phyloP scores from a whole-genome alignment of 73 alveolate species.

The Paramecium biaurelia region DNA sequence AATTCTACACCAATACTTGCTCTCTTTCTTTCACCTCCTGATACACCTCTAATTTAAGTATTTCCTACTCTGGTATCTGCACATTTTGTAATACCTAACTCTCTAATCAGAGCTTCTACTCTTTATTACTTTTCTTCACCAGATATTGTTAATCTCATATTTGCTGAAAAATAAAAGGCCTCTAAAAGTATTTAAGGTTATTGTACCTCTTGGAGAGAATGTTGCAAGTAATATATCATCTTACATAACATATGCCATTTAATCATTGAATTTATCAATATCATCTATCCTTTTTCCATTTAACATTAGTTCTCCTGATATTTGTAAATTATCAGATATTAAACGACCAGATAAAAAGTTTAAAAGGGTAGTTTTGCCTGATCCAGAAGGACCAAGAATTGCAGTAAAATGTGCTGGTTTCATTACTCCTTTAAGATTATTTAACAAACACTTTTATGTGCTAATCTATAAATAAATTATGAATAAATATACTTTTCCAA shows the following conservation, averaged over 20 bases:
- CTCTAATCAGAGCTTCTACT: conserved; percentile 75
- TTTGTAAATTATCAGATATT: conserved; percentile 54
- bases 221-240: conserved; percentile 71
- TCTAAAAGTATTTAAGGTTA: conserved; percentile 16
- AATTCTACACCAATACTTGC: conserved; percentile 87
- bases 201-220: conserved; percentile 67
- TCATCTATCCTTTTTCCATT: conserved; percentile 57
- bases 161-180: conserved; percentile 72
- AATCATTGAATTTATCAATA: conserved; percentile 52
- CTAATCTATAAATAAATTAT: background rate
- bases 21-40: conserved; percentile 91
- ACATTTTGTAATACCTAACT: conserved; percentile 77
- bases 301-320: conserved; percentile 42
- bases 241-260: conserved; percentile 69
- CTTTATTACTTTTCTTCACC: conserved; percentile 60
- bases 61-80: conserved; percentile 81
- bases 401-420: conserved; percentile 70
- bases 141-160: conserved; percentile 64
- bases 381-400: conserved; percentile 77
- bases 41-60: conserved; percentile 76
- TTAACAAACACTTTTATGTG: conserved; percentile 37
- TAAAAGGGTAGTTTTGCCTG: conserved; percentile 68
- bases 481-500: background rate
- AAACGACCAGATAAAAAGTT: conserved; percentile 65
- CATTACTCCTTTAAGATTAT: conserved; percentile 65